A percentile compares a stretch with the other conserved stretches of the same genome.
These are phyloP conservation scores for Polyrhizophydium stewartii DNA, from an alignment of 371 early-diverging fungal genomes.

Conservation along the genomic window DNA sequence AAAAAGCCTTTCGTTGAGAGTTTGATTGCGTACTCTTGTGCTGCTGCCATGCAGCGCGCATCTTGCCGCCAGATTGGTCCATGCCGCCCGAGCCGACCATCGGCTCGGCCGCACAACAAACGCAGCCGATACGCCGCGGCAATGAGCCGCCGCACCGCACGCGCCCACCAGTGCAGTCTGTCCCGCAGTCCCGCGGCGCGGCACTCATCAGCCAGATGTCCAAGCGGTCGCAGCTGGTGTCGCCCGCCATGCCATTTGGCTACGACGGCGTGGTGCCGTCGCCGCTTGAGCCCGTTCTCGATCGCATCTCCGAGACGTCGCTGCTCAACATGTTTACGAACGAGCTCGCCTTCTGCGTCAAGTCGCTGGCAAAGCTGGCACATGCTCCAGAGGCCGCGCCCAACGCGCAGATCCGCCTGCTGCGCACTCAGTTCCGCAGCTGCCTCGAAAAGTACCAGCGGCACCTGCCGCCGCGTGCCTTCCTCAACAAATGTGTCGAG, in stretches of 20 bases:
- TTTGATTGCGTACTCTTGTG: no score
- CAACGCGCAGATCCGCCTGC: neutral
- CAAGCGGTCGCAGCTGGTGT: neutral
- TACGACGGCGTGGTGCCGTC: neutral
- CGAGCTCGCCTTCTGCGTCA: neutral
- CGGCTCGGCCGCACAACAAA: no score
- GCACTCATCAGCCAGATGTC: neutral
- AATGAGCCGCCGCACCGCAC: no score
- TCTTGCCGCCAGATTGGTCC: no score
- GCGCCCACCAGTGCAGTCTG: no score
- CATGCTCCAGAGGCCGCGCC: neutral
- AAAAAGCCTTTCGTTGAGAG: no score
- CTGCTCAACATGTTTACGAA: neutral
- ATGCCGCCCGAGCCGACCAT: no score
- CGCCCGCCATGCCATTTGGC: neutral
- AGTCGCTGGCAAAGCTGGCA: neutral
- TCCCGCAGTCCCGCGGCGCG: no score
- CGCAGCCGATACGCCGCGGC: no score
- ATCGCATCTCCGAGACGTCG: neutral
- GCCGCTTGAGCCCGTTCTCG: neutral
- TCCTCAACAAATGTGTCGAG: neutral
- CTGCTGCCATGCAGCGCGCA: no score
- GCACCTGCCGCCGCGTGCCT: neutral
- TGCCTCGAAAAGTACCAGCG: neutral
- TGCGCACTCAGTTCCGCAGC: conserved; percentile 1